Evolutionary conservation across 1,139 yeast species (phyloP), one percentile per base, ranked within the genome.

Genomic region (Blastobotrys indianensis): DNA sequence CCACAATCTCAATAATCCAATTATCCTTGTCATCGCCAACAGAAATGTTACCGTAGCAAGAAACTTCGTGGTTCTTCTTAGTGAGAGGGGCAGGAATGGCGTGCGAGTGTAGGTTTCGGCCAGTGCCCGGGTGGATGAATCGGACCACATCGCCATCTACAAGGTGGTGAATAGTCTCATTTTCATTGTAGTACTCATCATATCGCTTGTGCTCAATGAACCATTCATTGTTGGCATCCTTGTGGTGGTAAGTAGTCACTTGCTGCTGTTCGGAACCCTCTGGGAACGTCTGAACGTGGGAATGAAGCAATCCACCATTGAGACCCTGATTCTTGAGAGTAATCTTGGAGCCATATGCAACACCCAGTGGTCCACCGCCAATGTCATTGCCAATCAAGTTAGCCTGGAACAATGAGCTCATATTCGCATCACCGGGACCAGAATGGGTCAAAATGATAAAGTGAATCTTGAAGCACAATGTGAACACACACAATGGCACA

Each of bases 371-470:
- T 25, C 97, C 97, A 47, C 82, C 79, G 48, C 81, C 85, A 51
- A 90, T 82, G 49, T 78, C 80, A 32, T 92, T 79, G 34, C 95
- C 95, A 39, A 73, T 68, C 60, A 92, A 75, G 64, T 87, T 85
- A 46, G 98, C 98, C 70, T 92, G 98, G 78, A 92, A 92, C 54
- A 94, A 73, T 0, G 97, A 87, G 13, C 95, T 85, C 98, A 94
- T 94, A 60, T 85, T 85, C 42, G 96, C 94, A 64, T 92, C 97
- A 54, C 98, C 98, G 15, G 97, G 80, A 53, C 99, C 98, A 2
- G 95, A 79, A 57, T 79, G 81, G 60, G 75, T 80, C 48, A 92
- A 74, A 30, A 90, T 70, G 15, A 72, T 56, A 58, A 92, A 92
- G 65, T 92, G 99, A 41, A 85, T 70, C 64, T 82, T 85, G 72